These are phyloP conservation scores for Saprolegnia parasitica DNA, from an alignment of 352 stramenopile genomes.

Conservation along the genomic window DNA sequence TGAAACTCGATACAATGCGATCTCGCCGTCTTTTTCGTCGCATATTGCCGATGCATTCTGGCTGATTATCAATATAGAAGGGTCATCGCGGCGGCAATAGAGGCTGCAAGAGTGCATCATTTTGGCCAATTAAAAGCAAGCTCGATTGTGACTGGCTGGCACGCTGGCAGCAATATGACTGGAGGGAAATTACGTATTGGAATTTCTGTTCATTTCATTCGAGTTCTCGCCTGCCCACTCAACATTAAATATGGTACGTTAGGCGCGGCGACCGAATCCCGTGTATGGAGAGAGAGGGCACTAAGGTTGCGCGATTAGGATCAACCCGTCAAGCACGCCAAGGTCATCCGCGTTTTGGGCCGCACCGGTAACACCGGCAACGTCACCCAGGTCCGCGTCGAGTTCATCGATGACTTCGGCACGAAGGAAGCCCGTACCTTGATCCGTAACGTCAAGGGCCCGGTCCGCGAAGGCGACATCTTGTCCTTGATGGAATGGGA, in stretches of 20 bases:
- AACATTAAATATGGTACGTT: conserved; percentile 29
- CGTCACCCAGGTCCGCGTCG: conserved; percentile 98
- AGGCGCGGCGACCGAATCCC: neutral
- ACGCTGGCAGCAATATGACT: conserved; percentile 13
- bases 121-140: conserved; percentile 18
- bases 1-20: neutral
- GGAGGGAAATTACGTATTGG: conserved; percentile 17
- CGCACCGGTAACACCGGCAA: conserved; percentile 99
- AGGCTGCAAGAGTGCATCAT: neutral
- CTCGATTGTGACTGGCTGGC: conserved; percentile 19
- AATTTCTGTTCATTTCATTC: conserved; percentile 15
- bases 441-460: conserved; percentile 99
- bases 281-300: neutral
- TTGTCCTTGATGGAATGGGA: conserved; percentile 99
- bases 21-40: neutral
- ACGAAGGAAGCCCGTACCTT: conserved; percentile 93
- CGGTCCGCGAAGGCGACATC: conserved; percentile 98
- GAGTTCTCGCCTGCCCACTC: conserved; percentile 28
- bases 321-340: conserved; percentile 94
- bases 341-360: conserved; percentile 98
- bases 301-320: neutral
- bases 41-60: neutral
- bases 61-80: neutral
- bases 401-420: conserved; percentile 96
- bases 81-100: neutral